Evolutionary conservation across 2,329 filamentous ascomycete species (phyloP).

Genomic region (Pleurostoma richardsiae): DNA sequence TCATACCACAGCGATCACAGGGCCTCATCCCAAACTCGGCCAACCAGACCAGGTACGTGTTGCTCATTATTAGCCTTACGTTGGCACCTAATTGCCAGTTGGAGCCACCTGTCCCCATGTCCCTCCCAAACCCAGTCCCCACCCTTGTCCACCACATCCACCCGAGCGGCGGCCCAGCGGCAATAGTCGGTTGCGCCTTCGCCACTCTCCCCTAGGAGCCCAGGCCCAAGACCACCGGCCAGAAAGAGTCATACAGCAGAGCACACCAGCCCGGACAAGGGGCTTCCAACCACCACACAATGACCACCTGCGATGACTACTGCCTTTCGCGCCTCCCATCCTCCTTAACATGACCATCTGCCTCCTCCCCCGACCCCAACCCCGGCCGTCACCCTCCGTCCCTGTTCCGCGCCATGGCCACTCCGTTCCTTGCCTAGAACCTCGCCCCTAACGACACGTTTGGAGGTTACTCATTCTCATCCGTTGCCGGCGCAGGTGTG

Average conservation of each 20-base stretch:
- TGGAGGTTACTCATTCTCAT: not conserved
- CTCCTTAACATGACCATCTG: too few species aligned
- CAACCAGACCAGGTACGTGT: not conserved
- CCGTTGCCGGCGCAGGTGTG: constrained; percentile 8
- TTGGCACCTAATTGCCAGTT: constrained; percentile 17
- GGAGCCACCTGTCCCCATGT: constrained; percentile 23
- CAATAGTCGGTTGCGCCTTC: constrained; percentile 10
- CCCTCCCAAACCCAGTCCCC: constrained; percentile 6
- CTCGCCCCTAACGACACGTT: constrained; percentile 3
- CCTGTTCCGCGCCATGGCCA: not conserved
- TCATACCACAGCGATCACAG: constrained; percentile 18
- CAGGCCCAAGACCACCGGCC: constrained; percentile 5
- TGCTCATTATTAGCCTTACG: not conserved
- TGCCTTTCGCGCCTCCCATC: too few species aligned
- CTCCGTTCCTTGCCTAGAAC: not conserved
- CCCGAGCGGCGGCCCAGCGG: constrained; percentile 2
- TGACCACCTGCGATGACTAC: constrained; percentile 3
- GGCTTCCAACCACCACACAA: not conserved
- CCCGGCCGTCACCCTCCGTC: not conserved
- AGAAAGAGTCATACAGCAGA: constrained; percentile 17
- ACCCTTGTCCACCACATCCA: not conserved
- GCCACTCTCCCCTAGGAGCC: constrained; percentile 6
- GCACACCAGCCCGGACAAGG: constrained; percentile 2
- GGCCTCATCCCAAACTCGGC: not conserved
- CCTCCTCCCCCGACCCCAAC: not conserved